A percentile compares a stretch with the other conserved stretches of the same genome.
Conservation (phyloP, 2,329 filamentous ascomycete genomes). For the Podosphaera xanthii region DNA sequence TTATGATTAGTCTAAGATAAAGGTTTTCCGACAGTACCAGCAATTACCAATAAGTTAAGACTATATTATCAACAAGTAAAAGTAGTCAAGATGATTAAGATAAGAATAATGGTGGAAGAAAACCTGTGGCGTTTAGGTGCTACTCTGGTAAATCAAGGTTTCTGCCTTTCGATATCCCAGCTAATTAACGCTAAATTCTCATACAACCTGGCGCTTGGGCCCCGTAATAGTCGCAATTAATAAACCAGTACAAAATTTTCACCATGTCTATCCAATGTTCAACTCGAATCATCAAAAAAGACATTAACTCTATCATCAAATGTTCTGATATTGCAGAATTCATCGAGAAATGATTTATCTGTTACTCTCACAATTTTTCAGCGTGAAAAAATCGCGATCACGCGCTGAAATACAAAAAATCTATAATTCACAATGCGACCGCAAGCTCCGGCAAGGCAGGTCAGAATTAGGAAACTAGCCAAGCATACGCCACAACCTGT, state of each 20-base stretch:
- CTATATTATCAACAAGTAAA: no score
- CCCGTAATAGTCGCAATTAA: conserved; percentile 1
- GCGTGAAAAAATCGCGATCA: conserved; percentile 10
- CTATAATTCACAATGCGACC: conserved; percentile 7
- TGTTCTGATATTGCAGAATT: conserved; percentile 6
- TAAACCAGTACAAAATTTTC: background rate
- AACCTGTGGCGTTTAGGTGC: no score
- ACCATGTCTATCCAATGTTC: background rate
- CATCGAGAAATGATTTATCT: conserved; percentile 12
- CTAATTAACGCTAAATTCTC: background rate
- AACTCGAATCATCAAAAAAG: conserved; percentile 10
- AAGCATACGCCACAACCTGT: conserved; percentile 20
- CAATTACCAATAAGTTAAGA: no score
- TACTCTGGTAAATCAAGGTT: no score
- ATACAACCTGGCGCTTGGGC: background rate
- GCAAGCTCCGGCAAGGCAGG: conserved; percentile 15
- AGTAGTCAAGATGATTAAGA: no score
- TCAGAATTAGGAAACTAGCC: conserved; percentile 34
- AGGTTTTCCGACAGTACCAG: no score
- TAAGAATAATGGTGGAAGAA: no score
- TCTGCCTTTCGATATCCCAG: no score
- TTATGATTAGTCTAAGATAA: no score
- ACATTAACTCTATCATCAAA: conserved; percentile 6
- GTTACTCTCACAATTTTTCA: conserved; percentile 10
- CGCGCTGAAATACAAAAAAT: conserved; percentile 7